Percentiles rank a stretch among this genome's conserved stretches.
Evolutionary conservation across 1,284 basidiomycete genomes (phyloP).

Genomic region (Leccinum pallidistipes): DNA sequence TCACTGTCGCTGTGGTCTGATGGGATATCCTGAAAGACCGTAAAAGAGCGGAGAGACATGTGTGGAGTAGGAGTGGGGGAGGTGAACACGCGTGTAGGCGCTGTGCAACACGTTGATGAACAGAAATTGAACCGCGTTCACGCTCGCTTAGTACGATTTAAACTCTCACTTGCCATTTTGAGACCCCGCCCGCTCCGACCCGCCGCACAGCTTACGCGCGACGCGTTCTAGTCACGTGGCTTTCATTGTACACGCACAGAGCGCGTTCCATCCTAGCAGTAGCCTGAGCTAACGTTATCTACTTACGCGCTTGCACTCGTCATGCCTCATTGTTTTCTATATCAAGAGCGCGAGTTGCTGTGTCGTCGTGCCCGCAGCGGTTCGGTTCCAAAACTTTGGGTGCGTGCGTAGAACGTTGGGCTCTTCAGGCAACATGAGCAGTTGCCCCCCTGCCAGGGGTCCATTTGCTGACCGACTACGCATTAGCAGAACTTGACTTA

Average conservation of each 20-base stretch:
- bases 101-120: slow-evolving; percentile 37
- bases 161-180: slow-evolving; percentile 30
- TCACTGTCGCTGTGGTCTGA: slow-evolving; percentile 28
- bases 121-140: slow-evolving; percentile 20
- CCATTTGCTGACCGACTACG: slow-evolving; percentile 3
- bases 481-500: background rate
- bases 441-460: slow-evolving; percentile 11
- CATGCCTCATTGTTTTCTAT: background rate
- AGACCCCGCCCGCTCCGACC: slow-evolving; percentile 36
- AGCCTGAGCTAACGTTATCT: background rate
- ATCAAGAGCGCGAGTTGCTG: background rate
- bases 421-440: slow-evolving; percentile 7
- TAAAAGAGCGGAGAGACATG: slow-evolving; percentile 60
- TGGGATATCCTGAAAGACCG: slow-evolving; percentile 62
- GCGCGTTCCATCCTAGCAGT: background rate
- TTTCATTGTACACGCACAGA: background rate
- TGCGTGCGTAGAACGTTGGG: background rate
- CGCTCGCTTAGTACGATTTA: slow-evolving; percentile 33
- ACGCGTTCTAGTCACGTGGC: slow-evolving; percentile 34
- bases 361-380: background rate
- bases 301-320: background rate
- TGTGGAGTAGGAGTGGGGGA: slow-evolving; percentile 16
- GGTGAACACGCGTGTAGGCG: slow-evolving; percentile 25
- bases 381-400: slow-evolving; percentile 2
- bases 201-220: slow-evolving; percentile 21